Evolutionary conservation across 2,329 filamentous ascomycete genomes (phyloP).

Genomic region (Sclerotinia spermophila): DNA sequence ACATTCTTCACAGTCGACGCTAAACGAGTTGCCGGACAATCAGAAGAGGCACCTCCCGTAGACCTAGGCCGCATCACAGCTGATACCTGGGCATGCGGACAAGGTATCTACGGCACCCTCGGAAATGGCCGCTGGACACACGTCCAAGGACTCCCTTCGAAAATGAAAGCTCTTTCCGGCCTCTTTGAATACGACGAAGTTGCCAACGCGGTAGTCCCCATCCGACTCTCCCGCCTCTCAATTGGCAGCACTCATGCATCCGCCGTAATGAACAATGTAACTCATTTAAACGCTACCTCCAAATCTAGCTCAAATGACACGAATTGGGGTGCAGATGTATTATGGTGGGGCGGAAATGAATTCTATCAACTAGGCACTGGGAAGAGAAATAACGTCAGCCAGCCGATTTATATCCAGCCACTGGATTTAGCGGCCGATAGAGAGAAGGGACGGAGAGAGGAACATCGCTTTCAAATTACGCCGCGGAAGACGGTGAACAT

Average conservation of each 20-base stretch:
- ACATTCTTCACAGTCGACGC: conserved; percentile 86
- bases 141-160: conserved; percentile 70
- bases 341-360: conserved; percentile 96
- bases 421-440: conserved; percentile 63
- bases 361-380: conserved; percentile 90
- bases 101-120: conserved; percentile 77
- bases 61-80: conserved; percentile 56
- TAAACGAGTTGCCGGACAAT: conserved; percentile 50
- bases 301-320: conserved; percentile 58
- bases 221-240: conserved; percentile 68
- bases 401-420: conserved; percentile 75
- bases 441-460: conserved; percentile 59
- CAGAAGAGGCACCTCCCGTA: conserved; percentile 38
- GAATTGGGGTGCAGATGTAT: conserved; percentile 82
- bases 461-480: conserved; percentile 76
- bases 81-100: conserved; percentile 84
- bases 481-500: conserved; percentile 68
- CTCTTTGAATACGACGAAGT: conserved; percentile 85
- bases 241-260: conserved; percentile 78
- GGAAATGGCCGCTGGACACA: conserved; percentile 90
- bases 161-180: conserved; percentile 78
- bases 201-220: conserved; percentile 65
- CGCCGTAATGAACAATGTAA: conserved; percentile 79
- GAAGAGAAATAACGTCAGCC: conserved; percentile 74
- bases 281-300: conserved; percentile 50